These are phyloP conservation scores for Plasmopara halstedii DNA, from an alignment of 352 stramenopile species.

Conservation along the genomic window DNA sequence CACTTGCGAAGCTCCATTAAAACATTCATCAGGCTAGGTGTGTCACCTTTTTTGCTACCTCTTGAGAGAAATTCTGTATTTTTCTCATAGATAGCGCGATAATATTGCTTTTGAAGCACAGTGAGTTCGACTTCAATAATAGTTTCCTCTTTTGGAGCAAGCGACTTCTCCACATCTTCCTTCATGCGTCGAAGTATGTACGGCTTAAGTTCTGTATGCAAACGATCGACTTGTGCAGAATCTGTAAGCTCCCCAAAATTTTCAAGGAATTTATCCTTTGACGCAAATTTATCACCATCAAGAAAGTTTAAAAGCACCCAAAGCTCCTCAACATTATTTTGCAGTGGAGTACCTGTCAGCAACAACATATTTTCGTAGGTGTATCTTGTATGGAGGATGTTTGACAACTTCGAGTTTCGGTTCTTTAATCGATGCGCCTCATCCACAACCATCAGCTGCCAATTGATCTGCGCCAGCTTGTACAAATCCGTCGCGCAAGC, in stretches of 20 bases:
- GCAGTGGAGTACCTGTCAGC: constrained; percentile 86
- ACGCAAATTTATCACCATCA: constrained; percentile 90
- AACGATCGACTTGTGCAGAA: constrained; percentile 77
- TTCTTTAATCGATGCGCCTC: constrained; percentile 99
- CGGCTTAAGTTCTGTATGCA: constrained; percentile 80
- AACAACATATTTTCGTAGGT: constrained; percentile 82
- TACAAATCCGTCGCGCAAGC: constrained; percentile 90
- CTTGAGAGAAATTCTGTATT: constrained; percentile 88
- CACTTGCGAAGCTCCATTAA: constrained; percentile 93
- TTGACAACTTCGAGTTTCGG: constrained; percentile 92
- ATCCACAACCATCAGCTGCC: constrained; percentile 96
- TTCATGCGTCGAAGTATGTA: constrained; percentile 86
- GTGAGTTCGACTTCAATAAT: constrained; percentile 90
- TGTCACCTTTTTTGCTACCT: constrained; percentile 59
- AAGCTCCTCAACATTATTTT: constrained; percentile 90
- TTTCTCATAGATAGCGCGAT: constrained; percentile 89
- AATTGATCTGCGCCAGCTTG: constrained; percentile 90
- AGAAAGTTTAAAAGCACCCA: constrained; percentile 99
- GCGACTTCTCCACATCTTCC: constrained; percentile 84
- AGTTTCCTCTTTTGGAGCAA: constrained; percentile 85
- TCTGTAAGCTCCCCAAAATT: constrained; percentile 92
- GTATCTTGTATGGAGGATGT: constrained; percentile 71
- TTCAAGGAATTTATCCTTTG: constrained; percentile 90
- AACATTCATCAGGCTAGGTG: constrained; percentile 87
- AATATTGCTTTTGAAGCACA: constrained; percentile 88